Evolutionary conservation across 2,329 filamentous ascomycete genomes (phyloP).

Genomic region (Pseudogymnoascus sp.): DNA sequence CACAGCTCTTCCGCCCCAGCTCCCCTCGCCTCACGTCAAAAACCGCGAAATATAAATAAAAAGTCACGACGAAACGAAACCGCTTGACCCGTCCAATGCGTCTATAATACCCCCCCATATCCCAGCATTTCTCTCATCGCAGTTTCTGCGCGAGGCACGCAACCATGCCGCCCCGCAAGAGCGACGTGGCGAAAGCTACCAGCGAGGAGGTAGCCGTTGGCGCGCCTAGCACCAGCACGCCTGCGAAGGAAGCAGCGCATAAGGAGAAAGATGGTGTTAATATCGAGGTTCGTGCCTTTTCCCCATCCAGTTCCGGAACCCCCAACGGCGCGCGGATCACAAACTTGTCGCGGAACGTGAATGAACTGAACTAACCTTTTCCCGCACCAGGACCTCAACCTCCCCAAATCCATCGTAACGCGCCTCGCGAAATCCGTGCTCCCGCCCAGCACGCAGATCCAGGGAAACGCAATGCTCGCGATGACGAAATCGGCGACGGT

Average conservation of each 20-base stretch:
- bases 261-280: constrained; percentile 26
- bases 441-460: constrained; percentile 74
- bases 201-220: constrained; percentile 32
- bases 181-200: constrained; percentile 41
- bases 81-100: neutral
- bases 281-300: constrained; percentile 43
- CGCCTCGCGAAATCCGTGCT: constrained; percentile 73
- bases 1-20: neutral
- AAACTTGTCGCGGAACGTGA: neutral
- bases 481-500: constrained; percentile 77
- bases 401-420: constrained; percentile 76
- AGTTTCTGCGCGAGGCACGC: neutral
- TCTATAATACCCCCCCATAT: constrained; percentile 3
- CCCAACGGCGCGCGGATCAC: constrained; percentile 8
- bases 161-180: constrained; percentile 50
- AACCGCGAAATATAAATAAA: neutral
- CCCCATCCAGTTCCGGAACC: neutral
- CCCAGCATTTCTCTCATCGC: neutral
- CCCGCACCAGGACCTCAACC: constrained; percentile 55
- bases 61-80: neutral
- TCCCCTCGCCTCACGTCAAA: neutral
- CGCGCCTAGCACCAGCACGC: constrained; percentile 33
- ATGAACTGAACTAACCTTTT: neutral
- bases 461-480: constrained; percentile 72
- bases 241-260: constrained; percentile 22